phyloP scores from a whole-genome alignment of 2,329 filamentous ascomycete species.

The Fulvia fulva region DNA sequence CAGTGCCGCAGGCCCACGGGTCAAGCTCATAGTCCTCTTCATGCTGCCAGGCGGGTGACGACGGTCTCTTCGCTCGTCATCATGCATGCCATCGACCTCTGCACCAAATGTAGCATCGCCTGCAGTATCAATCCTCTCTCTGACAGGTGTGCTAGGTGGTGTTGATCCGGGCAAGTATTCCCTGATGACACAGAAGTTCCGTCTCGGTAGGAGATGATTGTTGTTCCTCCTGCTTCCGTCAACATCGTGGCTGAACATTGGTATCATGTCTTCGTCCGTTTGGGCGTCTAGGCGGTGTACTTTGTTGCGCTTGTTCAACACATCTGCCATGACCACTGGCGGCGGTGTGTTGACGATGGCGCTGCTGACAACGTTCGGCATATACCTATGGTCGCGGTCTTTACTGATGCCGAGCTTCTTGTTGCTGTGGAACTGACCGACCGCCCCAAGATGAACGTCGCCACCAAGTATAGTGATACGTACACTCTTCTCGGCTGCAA shows the following conservation, averaged over 20 bases:
- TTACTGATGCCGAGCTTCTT: constrained; percentile 73
- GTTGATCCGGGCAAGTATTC: constrained; percentile 76
- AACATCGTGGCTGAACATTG: constrained; percentile 83
- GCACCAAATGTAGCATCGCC: constrained; percentile 14
- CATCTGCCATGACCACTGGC: constrained; percentile 80
- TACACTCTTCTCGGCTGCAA: constrained; percentile 88
- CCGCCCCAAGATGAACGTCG: constrained; percentile 86
- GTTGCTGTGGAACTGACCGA: constrained; percentile 94
- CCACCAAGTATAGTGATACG: constrained; percentile 89
- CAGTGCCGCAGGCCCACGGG: constrained; percentile 38
- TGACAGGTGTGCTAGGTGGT: constrained; percentile 63
- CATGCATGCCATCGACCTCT: neutral
- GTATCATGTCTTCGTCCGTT: constrained; percentile 94
- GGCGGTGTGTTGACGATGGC: constrained; percentile 92
- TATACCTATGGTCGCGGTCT: constrained; percentile 90
- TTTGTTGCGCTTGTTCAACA: constrained; percentile 89
- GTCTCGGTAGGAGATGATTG: constrained; percentile 77
- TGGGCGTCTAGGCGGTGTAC: constrained; percentile 61
- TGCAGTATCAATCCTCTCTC: constrained; percentile 11
- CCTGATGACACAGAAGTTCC: constrained; percentile 94
- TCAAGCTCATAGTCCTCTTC: constrained; percentile 32
- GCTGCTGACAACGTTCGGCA: constrained; percentile 91
- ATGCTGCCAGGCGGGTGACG: constrained; percentile 32
- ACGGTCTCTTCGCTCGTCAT: constrained; percentile 12
- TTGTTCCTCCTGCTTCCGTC: constrained; percentile 90